A percentile compares a stretch with the other conserved stretches of the same genome.
phyloP scores from a whole-genome alignment of 2,329 filamentous ascomycete species.

The Curvularia eragrostidis region DNA sequence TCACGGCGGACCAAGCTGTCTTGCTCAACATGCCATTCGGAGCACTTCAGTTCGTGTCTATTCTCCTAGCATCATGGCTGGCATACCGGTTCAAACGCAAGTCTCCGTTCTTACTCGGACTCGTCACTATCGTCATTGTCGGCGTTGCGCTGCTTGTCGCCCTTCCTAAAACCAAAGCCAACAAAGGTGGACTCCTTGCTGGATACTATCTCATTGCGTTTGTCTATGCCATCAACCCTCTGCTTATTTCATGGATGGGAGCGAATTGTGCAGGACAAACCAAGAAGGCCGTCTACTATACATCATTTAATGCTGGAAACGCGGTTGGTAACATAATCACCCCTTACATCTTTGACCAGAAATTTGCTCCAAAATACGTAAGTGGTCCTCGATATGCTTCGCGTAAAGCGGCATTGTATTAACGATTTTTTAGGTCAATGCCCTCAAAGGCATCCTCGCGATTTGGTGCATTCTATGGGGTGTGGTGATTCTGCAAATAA shows the following conservation, averaged over 20 bases:
- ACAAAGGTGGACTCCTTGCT: constrained; percentile 60
- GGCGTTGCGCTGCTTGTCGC: constrained; percentile 66
- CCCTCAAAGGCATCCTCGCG: constrained; percentile 29
- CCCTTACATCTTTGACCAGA: constrained; percentile 32
- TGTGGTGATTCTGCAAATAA: constrained; percentile 23
- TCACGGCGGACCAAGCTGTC: constrained; percentile 64
- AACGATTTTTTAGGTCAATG: constrained; percentile 20
- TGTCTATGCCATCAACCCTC: constrained; percentile 69
- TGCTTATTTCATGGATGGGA: constrained; percentile 73
- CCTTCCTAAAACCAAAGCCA: constrained; percentile 48
- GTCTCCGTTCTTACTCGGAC: constrained; percentile 54
- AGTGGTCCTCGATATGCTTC: neutral
- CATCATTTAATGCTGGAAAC: constrained; percentile 67
- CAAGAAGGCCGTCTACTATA: constrained; percentile 70
- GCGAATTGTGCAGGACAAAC: constrained; percentile 72
- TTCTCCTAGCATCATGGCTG: constrained; percentile 57
- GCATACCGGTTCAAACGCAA: constrained; percentile 68
- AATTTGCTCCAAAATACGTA: constrained; percentile 33
- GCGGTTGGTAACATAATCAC: constrained; percentile 67
- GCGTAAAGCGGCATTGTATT: neutral
- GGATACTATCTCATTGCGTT: constrained; percentile 73
- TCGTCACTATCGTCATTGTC: constrained; percentile 63
- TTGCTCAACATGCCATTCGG: constrained; percentile 64
- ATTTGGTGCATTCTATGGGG: constrained; percentile 34
- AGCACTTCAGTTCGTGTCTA: constrained; percentile 30